phyloP scores from a whole-genome alignment of 148 eudicot genomes.

The Fagopyrum tataricum region DNA sequence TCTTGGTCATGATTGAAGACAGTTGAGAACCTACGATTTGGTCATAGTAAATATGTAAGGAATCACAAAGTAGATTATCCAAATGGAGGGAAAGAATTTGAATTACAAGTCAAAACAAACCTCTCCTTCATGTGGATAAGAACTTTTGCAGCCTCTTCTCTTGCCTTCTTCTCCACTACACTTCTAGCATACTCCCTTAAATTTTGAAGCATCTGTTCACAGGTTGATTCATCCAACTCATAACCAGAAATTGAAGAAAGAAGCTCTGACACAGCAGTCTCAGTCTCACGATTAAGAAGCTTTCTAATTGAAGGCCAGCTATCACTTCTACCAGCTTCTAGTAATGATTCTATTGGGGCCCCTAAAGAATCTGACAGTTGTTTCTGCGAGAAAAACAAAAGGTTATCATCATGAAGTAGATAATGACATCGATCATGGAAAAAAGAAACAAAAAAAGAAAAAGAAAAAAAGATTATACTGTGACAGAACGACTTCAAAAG shows the following conservation, averaged over 20 bases:
- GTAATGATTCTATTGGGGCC: conserved; percentile 33
- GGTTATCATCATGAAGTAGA: too few species aligned
- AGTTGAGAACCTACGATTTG: conserved; percentile 26
- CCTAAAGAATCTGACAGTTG: conserved; percentile 22
- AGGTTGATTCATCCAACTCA: background rate
- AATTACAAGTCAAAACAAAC: background rate
- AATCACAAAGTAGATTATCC: background rate
- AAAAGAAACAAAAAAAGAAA: too few species aligned
- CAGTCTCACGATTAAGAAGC: conserved; percentile 31
- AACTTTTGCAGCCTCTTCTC: conserved; percentile 40
- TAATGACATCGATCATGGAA: too few species aligned
- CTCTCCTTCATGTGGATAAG: conserved; percentile 39
- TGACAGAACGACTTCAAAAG: too few species aligned
- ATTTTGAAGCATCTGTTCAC: conserved; percentile 19
- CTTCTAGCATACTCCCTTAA: conserved; percentile 30
- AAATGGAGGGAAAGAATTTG: background rate
- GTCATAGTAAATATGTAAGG: background rate
- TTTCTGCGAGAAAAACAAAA: background rate
- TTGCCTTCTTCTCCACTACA: conserved; percentile 31
- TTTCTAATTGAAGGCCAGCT: conserved; percentile 37
- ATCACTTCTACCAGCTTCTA: conserved; percentile 26
- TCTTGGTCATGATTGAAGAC: conserved; percentile 38
- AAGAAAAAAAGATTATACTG: too few species aligned
- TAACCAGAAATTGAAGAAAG: background rate
- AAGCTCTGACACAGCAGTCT: background rate